Conservation (phyloP, 768 basidiomycete species). For the Tulasnella sp. region DNA sequence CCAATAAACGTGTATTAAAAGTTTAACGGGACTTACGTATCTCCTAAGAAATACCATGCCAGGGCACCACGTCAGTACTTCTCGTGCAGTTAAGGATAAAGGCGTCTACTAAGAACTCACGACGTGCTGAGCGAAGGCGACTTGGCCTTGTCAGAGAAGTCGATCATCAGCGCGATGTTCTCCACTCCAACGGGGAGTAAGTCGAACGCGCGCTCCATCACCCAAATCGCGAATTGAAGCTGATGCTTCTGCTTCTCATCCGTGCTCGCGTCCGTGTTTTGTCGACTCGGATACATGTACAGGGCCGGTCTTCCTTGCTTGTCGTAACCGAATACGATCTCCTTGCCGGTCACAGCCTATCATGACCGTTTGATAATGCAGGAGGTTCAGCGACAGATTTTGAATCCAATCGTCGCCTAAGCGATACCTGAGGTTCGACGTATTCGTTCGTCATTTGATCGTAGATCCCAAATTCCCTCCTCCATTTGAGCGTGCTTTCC, state of each 20-base stretch:
- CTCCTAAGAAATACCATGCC: background rate
- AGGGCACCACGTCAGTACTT: background rate
- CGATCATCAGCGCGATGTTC: conserved; percentile 63
- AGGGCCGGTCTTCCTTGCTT: conserved; percentile 49
- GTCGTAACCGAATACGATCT: conserved; percentile 70
- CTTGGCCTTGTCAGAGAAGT: conserved; percentile 66
- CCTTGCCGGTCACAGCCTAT: conserved; percentile 73
- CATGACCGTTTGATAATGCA: background rate
- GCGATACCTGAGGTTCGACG: conserved; percentile 72
- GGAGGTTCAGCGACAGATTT: background rate
- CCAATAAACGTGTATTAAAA: too few relatives aligned
- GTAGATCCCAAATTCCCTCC: conserved; percentile 67
- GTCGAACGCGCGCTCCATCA: conserved; percentile 65
- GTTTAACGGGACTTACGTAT: background rate
- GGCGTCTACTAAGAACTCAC: conserved; percentile 12
- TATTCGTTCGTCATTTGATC: conserved; percentile 46
- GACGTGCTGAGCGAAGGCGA: conserved; percentile 35
- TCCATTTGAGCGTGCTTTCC: conserved; percentile 67
- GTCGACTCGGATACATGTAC: conserved; percentile 58
- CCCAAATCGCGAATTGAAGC: conserved; percentile 64
- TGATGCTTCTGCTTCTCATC: conserved; percentile 39
- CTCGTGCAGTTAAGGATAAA: background rate
- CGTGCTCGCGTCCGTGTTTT: conserved; percentile 59
- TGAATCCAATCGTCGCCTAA: conserved; percentile 20
- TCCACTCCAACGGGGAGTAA: conserved; percentile 76